These are phyloP conservation scores for Cucumis sativus DNA, from an alignment of 306 rosid genomes.

Conservation along the genomic window DNA sequence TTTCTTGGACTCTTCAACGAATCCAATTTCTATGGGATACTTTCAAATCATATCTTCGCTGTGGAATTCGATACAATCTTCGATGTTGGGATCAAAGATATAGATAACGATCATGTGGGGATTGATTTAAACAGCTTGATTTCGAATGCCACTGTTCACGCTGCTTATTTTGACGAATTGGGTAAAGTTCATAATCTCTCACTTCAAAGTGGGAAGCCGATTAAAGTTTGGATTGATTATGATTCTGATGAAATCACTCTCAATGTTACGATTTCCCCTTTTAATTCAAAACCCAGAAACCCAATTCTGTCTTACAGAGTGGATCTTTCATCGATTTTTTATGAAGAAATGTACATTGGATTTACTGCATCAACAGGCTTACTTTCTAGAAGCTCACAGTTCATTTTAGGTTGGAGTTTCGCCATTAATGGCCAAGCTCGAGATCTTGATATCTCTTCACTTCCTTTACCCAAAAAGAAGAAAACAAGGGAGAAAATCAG, in stretches of 20 bases:
- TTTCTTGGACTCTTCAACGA: slow-evolving; percentile 10
- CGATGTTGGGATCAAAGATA: not conserved
- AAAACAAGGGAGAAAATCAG: not conserved
- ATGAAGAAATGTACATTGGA: slow-evolving; percentile 9
- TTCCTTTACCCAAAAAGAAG: not conserved
- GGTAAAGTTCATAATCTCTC: not conserved
- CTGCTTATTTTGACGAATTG: not conserved
- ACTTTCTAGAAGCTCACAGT: not conserved
- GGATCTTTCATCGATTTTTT: not conserved
- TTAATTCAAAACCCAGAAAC: slow-evolving; percentile 1
- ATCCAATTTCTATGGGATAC: not conserved
- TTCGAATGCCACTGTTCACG: not conserved
- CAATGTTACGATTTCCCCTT: not conserved
- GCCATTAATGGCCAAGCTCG: slow-evolving; percentile 11
- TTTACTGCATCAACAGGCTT: slow-evolving; percentile 5
- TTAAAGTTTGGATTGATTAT: slow-evolving; percentile 12
- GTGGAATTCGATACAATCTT: slow-evolving; percentile 6
- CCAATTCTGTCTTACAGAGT: not conserved
- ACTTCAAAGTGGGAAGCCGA: not conserved
- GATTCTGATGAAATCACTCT: not conserved
- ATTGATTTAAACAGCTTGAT: slow-evolving; percentile 10
- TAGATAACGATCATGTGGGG: slow-evolving; percentile 12
- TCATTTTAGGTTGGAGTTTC: slow-evolving; percentile 12
- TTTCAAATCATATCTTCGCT: slow-evolving; percentile 8
- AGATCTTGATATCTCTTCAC: not conserved